Evolutionary conservation across 2,329 filamentous ascomycete species (phyloP).

Genomic region (Ilyonectria destructans): DNA sequence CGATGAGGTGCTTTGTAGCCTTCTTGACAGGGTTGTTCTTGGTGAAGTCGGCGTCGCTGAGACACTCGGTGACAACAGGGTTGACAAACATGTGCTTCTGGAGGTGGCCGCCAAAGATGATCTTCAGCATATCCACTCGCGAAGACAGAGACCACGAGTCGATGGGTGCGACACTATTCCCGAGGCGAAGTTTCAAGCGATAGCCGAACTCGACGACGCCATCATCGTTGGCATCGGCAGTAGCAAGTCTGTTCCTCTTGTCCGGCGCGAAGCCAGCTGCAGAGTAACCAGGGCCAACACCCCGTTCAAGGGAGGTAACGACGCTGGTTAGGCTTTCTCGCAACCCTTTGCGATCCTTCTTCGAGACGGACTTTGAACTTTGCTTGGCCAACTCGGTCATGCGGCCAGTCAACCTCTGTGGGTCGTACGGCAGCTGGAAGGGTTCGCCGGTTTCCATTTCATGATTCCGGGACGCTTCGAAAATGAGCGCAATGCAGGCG

Average conservation of each 20-base stretch:
- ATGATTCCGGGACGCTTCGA: slow-evolving; percentile 76
- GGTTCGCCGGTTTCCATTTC: slow-evolving; percentile 66
- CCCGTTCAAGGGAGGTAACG: slow-evolving; percentile 69
- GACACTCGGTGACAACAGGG: slow-evolving; percentile 57
- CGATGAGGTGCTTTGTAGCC: slow-evolving; percentile 1
- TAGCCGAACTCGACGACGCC: slow-evolving; percentile 68
- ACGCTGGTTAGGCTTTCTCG: slow-evolving; percentile 67
- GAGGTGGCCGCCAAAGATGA: slow-evolving; percentile 64
- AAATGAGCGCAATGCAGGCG: slow-evolving; percentile 86
- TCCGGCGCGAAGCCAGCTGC: slow-evolving; percentile 61
- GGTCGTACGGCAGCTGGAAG: slow-evolving; percentile 67
- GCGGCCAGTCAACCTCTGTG: slow-evolving; percentile 64
- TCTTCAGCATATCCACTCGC: slow-evolving; percentile 65
- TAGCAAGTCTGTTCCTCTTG: slow-evolving; percentile 61
- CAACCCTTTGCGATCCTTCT: slow-evolving; percentile 64
- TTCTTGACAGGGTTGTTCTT: slow-evolving; percentile 24
- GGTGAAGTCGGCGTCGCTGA: slow-evolving; percentile 56
- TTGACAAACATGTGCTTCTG: slow-evolving; percentile 58
- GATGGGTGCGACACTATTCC: slow-evolving; percentile 62
- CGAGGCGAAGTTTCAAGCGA: slow-evolving; percentile 66
- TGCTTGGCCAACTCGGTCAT: slow-evolving; percentile 65
- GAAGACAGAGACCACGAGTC: slow-evolving; percentile 68
- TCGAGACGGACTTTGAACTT: slow-evolving; percentile 66
- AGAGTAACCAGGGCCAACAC: slow-evolving; percentile 70
- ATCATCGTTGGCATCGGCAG: slow-evolving; percentile 59